Evolutionary conservation across 352 stramenopile species (phyloP), one percentile per base, ranked within the genome.

Genomic region (Stephanocyclus meneghinianus): DNA sequence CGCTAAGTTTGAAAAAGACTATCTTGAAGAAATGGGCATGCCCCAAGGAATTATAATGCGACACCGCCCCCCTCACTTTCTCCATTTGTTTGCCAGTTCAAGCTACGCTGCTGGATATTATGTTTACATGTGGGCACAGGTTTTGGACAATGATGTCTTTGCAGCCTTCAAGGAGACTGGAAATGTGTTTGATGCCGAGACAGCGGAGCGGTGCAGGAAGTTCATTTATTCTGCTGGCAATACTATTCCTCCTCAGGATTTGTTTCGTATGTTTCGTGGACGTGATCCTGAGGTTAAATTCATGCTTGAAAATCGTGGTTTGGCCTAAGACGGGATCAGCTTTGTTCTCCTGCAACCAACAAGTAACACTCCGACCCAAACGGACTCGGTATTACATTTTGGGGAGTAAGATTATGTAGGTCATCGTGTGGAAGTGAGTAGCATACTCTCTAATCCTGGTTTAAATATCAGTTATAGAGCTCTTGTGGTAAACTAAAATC

Each of bases 131-230:
- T 68, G 60, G 60, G 60, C 88, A 13, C 87, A 92, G 56, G 88
- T 94, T 4, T 72, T 94, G 18, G 90, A 94, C 79, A 86, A 87
- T n/a, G 90, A 94, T 80, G 88, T 78, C 2, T 93, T 92, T 81
- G 85, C 84, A 40, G 88, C 88, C 15, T 94, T 94, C 75, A 50
- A 91, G 59, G 90, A 93, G 70, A 83, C 51, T 55, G 88, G 88
- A 51, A 71, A 92, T 68, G 65, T 90, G 10, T 93, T 93, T 80
- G 83, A 93, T 78, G 18, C 57, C 5, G 73, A 70, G 5, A 86
- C 73, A 0, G 87, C 90, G 4, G 62, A 88, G 32, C 77, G 76
- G 42, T 87, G 79, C 35, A 63, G 68, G 5, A 83, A 90, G 55
- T 92, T 64, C 53, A 91, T 94, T 53, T 93, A 93, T 60, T 88